Conservation (phyloP, 2,329 filamentous ascomycete genomes). For the Ophiocordyceps camponoti-leonardi region DNA sequence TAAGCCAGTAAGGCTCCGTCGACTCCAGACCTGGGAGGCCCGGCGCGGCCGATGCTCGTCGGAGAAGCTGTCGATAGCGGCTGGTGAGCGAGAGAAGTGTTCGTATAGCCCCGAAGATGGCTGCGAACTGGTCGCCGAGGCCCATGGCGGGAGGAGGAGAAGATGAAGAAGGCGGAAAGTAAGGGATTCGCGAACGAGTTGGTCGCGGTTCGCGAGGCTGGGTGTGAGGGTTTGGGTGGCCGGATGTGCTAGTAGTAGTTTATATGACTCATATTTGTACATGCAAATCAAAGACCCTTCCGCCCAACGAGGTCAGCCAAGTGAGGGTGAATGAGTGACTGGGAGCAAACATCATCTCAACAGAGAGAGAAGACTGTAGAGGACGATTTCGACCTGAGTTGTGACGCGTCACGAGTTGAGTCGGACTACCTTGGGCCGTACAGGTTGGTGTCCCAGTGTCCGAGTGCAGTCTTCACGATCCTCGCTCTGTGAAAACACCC, state of each 20-base stretch:
- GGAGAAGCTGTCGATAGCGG: slow-evolving; percentile 11
- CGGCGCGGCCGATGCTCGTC: slow-evolving; percentile 14
- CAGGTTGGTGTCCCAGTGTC: too few species aligned
- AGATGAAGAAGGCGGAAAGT: background rate
- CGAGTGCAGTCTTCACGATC: too few species aligned
- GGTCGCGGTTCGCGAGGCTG: background rate
- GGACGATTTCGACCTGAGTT: too few species aligned
- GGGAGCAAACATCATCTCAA: too few species aligned
- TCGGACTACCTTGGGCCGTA: too few species aligned
- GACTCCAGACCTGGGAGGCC: slow-evolving; percentile 23
- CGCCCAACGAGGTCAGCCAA: too few species aligned
- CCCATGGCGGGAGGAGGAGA: background rate
- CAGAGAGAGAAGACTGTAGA: too few species aligned
- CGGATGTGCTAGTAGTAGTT: background rate
- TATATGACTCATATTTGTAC: background rate
- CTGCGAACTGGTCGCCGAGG: background rate
- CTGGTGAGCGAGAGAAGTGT: slow-evolving; percentile 10
- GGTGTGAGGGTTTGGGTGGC: background rate
- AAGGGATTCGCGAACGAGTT: too few species aligned
- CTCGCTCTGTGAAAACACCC: too few species aligned
- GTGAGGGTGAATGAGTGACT: too few species aligned
- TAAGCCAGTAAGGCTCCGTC: slow-evolving; percentile 28
- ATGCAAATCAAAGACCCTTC: too few species aligned
- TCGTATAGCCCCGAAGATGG: background rate
- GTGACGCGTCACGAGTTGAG: too few species aligned